Conservation (phyloP, 225 moss, liverwort and hornwort genomes). For the Physcomitrium patens region DNA sequence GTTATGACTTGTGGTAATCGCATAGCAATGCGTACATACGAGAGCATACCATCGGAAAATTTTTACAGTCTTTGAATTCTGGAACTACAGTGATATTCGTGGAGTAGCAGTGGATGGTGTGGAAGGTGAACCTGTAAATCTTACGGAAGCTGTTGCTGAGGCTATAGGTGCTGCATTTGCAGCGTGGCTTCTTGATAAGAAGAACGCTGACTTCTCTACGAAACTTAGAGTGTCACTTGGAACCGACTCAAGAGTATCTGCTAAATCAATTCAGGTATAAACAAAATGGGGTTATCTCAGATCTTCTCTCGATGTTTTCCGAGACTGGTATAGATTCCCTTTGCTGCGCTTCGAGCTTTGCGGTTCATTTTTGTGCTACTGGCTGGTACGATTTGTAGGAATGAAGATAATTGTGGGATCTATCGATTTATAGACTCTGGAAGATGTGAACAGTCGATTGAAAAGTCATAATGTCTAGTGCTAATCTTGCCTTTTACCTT, state of each 20-base stretch:
- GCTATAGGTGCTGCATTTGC: conserved; percentile 93
- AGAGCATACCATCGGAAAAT: background rate
- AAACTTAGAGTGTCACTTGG: conserved; percentile 75
- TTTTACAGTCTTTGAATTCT: conserved; percentile 32
- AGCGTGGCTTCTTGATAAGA: conserved; percentile 77
- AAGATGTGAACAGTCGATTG: conserved; percentile 23
- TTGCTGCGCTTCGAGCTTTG: background rate
- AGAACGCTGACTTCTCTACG: conserved; percentile 61
- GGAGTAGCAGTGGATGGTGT: conserved; percentile 94
- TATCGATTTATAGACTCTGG: conserved; percentile 7
- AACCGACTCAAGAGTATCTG: conserved; percentile 92
- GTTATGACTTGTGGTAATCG: conserved; percentile 9
- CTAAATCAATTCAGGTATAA: conserved; percentile 79
- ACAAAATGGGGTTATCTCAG: background rate
- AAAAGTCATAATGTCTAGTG: conserved; percentile 5
- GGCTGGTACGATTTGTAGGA: background rate
- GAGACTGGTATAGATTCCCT: background rate
- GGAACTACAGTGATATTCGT: conserved; percentile 84
- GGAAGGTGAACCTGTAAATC: conserved; percentile 86
- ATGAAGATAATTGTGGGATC: conserved; percentile 6
- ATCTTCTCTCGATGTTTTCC: background rate
- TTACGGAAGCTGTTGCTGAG: conserved; percentile 79
- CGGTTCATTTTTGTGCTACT: conserved; percentile 1
- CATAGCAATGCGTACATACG: too few species aligned
- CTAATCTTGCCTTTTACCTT: conserved; percentile 8